Conservation (phyloP, 2,329 filamentous ascomycete genomes). For the Pestalotiopsis sp. region DNA sequence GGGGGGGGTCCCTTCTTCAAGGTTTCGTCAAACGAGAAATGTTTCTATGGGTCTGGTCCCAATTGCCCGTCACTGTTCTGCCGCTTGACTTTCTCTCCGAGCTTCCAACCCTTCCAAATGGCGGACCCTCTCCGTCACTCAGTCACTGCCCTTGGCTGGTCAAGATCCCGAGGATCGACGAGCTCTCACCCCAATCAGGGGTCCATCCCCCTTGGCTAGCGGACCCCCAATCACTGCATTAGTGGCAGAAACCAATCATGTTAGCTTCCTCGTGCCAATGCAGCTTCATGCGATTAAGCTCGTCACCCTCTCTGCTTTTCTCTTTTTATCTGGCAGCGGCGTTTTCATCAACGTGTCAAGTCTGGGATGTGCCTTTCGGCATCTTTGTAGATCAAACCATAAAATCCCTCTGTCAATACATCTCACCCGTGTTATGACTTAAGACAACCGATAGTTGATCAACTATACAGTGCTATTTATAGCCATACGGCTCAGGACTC, state of each 20-base stretch:
- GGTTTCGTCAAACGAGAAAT: slow-evolving; percentile 1
- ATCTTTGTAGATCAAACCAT: background rate
- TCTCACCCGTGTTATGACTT: background rate
- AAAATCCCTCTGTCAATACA: background rate
- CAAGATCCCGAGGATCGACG: background rate
- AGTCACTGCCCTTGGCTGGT: background rate
- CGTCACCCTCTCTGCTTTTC: background rate
- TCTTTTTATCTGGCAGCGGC: slow-evolving; percentile 3
- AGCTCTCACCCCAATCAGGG: background rate
- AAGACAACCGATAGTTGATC: slow-evolving; percentile 15
- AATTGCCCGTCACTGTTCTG: background rate
- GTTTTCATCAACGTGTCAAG: slow-evolving; percentile 7
- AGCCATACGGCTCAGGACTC: too few relatives aligned
- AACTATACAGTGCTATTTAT: too few relatives aligned
- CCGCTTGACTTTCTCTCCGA: background rate
- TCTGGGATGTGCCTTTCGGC: slow-evolving; percentile 1
- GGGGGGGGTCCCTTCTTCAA: background rate
- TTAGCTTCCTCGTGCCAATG: background rate
- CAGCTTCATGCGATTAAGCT: slow-evolving; percentile 3
- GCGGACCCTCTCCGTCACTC: background rate
- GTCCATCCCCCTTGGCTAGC: background rate
- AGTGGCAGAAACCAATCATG: background rate
- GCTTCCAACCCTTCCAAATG: background rate
- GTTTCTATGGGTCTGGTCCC: slow-evolving; percentile 2
- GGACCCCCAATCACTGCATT: background rate